Evolutionary conservation across 345 rosid species (phyloP).

Genomic region (Pistacia integerrima): DNA sequence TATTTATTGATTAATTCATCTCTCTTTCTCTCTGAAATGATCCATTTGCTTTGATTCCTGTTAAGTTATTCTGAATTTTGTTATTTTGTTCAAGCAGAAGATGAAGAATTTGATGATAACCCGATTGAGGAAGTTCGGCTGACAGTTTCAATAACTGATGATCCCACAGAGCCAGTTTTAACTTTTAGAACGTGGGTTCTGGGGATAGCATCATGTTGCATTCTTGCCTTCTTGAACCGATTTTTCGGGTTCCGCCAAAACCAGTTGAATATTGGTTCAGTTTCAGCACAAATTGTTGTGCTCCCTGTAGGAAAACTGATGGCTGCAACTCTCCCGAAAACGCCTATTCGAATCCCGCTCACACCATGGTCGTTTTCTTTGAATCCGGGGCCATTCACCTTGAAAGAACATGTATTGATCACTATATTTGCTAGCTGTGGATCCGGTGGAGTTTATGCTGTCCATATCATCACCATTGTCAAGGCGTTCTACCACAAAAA

Average conservation of each 20-base stretch:
- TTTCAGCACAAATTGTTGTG: slow-evolving; percentile 52
- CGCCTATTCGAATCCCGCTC: slow-evolving; percentile 34
- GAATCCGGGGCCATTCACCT: slow-evolving; percentile 57
- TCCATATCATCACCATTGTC: slow-evolving; percentile 44
- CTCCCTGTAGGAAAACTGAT: slow-evolving; percentile 53
- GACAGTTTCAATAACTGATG: slow-evolving; percentile 59
- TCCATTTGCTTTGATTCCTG: not conserved
- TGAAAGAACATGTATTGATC: slow-evolving; percentile 61
- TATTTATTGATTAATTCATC: too few species aligned
- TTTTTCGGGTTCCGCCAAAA: slow-evolving; percentile 54
- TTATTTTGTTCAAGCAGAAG: slow-evolving; percentile 21
- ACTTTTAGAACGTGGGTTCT: slow-evolving; percentile 66
- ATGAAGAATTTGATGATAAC: slow-evolving; percentile 44
- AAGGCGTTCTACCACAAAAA: slow-evolving; percentile 50
- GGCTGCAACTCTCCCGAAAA: slow-evolving; percentile 52
- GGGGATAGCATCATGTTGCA: slow-evolving; percentile 44
- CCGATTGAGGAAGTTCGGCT: slow-evolving; percentile 68
- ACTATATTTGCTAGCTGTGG: slow-evolving; percentile 59
- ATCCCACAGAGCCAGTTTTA: slow-evolving; percentile 45
- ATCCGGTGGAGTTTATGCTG: slow-evolving; percentile 44
- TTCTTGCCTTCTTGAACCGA: slow-evolving; percentile 57
- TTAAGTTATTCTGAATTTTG: too few species aligned
- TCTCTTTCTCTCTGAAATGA: not conserved
- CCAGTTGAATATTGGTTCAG: slow-evolving; percentile 36
- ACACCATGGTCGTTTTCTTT: slow-evolving; percentile 50